phyloP scores from a whole-genome alignment of 2,329 filamentous ascomycete genomes.

The Leptographium galeiforme region DNA sequence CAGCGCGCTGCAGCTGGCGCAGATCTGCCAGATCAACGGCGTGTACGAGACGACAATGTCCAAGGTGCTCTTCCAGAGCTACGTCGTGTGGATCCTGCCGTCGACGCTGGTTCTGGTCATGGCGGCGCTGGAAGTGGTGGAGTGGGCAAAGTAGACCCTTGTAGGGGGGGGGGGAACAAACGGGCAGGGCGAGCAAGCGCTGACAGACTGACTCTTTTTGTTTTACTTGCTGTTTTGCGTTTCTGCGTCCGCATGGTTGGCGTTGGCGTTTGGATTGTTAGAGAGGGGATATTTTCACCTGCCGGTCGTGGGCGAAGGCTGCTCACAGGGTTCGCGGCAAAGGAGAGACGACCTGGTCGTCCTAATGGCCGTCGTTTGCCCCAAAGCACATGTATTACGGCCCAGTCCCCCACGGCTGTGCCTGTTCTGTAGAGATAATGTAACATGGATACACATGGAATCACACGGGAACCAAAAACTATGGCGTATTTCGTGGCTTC shows the following conservation, averaged over 20 bases:
- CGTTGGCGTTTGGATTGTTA: no score
- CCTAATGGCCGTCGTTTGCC: background rate
- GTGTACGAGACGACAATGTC: slow-evolving; percentile 95
- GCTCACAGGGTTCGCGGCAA: background rate
- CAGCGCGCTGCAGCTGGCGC: slow-evolving; percentile 83
- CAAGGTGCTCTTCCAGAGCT: slow-evolving; percentile 86
- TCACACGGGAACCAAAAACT: no score
- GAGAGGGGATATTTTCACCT: no score
- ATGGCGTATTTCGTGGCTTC: no score
- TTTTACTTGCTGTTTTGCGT: no score
- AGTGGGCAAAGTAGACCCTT: slow-evolving; percentile 57
- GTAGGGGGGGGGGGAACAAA: no score
- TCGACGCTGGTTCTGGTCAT: slow-evolving; percentile 85
- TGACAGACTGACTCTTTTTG: background rate
- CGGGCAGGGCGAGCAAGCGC: background rate
- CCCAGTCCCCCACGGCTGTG: background rate
- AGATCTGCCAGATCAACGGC: slow-evolving; percentile 96
- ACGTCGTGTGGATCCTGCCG: slow-evolving; percentile 91
- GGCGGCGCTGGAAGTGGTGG: slow-evolving; percentile 80
- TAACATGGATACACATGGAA: no score
- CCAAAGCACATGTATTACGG: background rate
- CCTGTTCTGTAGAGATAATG: background rate
- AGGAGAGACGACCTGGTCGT: background rate
- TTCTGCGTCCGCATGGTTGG: no score
- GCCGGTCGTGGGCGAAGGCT: no score